phyloP scores from a whole-genome alignment of 2,329 filamentous ascomycete genomes.

The Epichloe gansuensis region DNA sequence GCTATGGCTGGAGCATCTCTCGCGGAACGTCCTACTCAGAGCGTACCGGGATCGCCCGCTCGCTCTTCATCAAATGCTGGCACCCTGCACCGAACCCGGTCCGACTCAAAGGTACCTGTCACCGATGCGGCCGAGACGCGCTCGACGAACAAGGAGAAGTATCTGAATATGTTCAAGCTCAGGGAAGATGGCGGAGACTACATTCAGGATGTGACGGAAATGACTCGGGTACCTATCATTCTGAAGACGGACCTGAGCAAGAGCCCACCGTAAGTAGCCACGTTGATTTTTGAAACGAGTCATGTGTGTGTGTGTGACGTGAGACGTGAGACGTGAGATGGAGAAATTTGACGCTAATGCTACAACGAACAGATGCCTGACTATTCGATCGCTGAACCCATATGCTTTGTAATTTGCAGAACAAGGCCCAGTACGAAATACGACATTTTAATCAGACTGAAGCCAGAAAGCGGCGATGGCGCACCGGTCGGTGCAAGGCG shows the following conservation, averaged over 20 bases:
- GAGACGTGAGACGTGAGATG: not conserved
- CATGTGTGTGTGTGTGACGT: not conserved
- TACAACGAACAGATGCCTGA: conserved; percentile 50
- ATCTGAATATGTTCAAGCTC: conserved; percentile 77
- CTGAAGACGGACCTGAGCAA: conserved; percentile 96
- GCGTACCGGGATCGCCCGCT: conserved; percentile 82
- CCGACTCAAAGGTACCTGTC: conserved; percentile 80
- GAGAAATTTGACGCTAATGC: not conserved
- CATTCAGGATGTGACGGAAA: conserved; percentile 96
- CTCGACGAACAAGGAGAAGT: conserved; percentile 90
- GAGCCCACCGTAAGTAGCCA: conserved; percentile 89
- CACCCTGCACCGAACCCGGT: conserved; percentile 74
- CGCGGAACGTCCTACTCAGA: conserved; percentile 82
- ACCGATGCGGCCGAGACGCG: conserved; percentile 66
- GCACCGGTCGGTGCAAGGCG: not conserved
- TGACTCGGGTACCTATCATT: conserved; percentile 95
- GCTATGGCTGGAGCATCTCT: conserved; percentile 85
- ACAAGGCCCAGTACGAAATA: not conserved
- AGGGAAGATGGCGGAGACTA: conserved; percentile 89
- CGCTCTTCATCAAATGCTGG: conserved; percentile 58
- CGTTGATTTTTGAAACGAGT: not conserved
- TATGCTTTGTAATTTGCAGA: conserved; percentile 45
- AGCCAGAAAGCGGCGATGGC: not conserved
- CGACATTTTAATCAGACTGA: conserved; percentile 4
- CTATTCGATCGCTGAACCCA: conserved; percentile 73